These are phyloP conservation scores for Penicillium sp. DNA, from an alignment of 2,329 filamentous ascomycete genomes.

Conservation along the genomic window DNA sequence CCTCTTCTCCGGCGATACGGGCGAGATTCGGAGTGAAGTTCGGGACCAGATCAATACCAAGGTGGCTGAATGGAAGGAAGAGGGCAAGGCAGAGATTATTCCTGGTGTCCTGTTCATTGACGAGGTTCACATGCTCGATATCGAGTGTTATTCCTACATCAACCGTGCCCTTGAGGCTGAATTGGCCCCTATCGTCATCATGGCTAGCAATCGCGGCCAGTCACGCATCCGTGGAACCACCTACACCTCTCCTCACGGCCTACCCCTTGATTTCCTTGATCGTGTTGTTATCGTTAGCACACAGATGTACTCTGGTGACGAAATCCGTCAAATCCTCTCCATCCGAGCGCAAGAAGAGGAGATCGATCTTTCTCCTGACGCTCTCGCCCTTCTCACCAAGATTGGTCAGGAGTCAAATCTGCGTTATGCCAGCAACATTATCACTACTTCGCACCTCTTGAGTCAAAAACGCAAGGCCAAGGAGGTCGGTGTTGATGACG, in stretches of 20 bases:
- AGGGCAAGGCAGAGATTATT: conserved; percentile 97
- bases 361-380: conserved; percentile 84
- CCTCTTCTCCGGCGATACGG: conserved; percentile 95
- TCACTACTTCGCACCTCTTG: conserved; percentile 87
- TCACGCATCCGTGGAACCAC: conserved; percentile 90
- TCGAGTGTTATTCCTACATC: conserved; percentile 98
- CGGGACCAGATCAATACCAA: conserved; percentile 99
- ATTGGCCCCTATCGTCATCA: conserved; percentile 94
- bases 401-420: conserved; percentile 90
- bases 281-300: conserved; percentile 96
- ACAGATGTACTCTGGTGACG: conserved; percentile 73
- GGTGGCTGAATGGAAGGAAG: conserved; percentile 98
- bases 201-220: conserved; percentile 94
- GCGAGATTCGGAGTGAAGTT: conserved; percentile 95
- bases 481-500: conserved; percentile 80
- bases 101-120: conserved; percentile 97
- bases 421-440: conserved; percentile 95
- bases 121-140: conserved; percentile 99
- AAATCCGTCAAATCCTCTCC: conserved; percentile 87
- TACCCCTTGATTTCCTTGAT: conserved; percentile 94
- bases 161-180: conserved; percentile 95
- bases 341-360: conserved; percentile 96
- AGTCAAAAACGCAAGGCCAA: conserved; percentile 80
- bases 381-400: conserved; percentile 88
- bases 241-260: conserved; percentile 87